Evolutionary conservation across 1,284 basidiomycete species (phyloP).

Genomic region (Ustilago nuda): DNA sequence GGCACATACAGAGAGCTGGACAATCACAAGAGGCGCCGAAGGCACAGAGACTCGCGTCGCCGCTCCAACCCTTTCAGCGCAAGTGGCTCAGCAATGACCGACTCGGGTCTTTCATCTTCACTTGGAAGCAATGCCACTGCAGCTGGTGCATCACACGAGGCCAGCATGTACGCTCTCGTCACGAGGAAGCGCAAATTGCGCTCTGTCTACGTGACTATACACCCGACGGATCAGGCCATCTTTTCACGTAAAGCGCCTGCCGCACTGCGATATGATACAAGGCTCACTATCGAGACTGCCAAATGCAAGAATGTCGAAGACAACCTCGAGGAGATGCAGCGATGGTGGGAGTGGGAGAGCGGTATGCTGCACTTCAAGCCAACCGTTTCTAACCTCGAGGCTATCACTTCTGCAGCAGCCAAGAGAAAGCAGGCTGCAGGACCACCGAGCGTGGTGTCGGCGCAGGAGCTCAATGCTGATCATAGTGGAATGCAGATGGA

Average conservation of each 20-base stretch:
- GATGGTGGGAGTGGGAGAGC: conserved; percentile 54
- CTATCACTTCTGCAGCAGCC: conserved; percentile 38
- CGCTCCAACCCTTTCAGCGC: conserved; percentile 42
- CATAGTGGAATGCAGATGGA: conserved; percentile 51
- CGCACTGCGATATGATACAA: conserved; percentile 35
- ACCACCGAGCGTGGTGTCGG: conserved; percentile 33
- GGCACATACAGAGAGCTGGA: conserved; percentile 46
- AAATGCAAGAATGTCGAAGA: conserved; percentile 46
- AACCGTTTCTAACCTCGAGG: conserved; percentile 47
- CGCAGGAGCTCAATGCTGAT: conserved; percentile 47
- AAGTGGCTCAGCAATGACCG: conserved; percentile 31
- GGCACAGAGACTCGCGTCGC: conserved; percentile 38
- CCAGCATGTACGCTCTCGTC: conserved; percentile 43
- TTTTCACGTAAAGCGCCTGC: conserved; percentile 49
- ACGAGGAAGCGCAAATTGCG: conserved; percentile 50
- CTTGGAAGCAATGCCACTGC: conserved; percentile 23
- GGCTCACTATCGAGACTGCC: conserved; percentile 47
- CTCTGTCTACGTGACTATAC: conserved; percentile 48
- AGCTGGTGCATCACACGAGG: conserved; percentile 33
- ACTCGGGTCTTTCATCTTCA: conserved; percentile 36
- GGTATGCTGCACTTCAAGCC: conserved; percentile 51
- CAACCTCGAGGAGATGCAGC: conserved; percentile 51
- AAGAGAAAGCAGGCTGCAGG: conserved; percentile 32
- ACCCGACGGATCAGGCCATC: conserved; percentile 50
- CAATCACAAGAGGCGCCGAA: conserved; percentile 37